Base-by-base conservation (phyloP, 441 rosid species). In the Gossypium lobatum region DNA sequence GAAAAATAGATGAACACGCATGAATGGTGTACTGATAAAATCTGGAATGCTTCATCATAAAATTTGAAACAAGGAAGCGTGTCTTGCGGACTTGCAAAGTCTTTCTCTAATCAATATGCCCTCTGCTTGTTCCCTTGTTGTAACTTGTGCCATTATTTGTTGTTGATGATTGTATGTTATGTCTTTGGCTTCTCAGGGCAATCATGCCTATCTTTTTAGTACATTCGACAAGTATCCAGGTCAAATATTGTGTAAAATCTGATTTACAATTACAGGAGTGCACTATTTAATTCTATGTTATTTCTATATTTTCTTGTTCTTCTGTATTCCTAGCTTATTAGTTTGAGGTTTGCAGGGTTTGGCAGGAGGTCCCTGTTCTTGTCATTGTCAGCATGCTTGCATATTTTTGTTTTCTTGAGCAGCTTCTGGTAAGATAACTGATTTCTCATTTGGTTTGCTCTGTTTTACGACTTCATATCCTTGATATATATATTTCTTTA, bases 371-470 rank as follows among this genome's bases (percentile, higher is more conserved):
- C 0, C 99, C 99, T 0, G 85, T 95, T 69, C 91, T 95, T 17
- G 96, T 95, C 70, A 89, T 95, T 20, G 83, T 95, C 72, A 95
- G 97, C 88, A 93, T 93, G 98, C 97, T 93, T 20, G 95, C 98
- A 18, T 95, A 95, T 84, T 95, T 95, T 79, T 95, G 97, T 78
- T 93, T 90, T 82, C 96, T 95, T 0, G 99, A 95, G 87, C 99
- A 93, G 83, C 97, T 93, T 39, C 76, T 95, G 95, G 99, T 92
- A 84, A 78, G 84, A 55, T 76, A 45, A 74, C 20, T 52, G 9
- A 46, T 61, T 65, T 13, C 55, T 13, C 64, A 1, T 53, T 20
- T 3, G 62, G 17, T 64, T 76, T 67, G 6, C 48, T 31, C 23
- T 61, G 59, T 37, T 69, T 76, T 28, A 69, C 60, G 61, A 58